Conservation (phyloP, 2,329 filamentous ascomycete genomes). For the Phialophora macrospora region DNA sequence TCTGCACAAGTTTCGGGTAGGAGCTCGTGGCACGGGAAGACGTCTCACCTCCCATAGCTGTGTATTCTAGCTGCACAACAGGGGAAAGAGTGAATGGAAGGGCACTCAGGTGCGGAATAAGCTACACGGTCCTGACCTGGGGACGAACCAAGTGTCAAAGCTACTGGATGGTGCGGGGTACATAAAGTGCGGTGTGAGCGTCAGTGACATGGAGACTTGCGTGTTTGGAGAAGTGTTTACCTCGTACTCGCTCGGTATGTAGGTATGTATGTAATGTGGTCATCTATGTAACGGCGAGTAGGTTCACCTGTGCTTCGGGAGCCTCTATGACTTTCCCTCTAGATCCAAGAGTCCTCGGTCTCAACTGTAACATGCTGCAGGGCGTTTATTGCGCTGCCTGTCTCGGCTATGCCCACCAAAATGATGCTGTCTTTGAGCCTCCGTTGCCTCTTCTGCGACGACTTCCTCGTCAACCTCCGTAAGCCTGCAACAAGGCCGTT, state of each 20-base stretch:
- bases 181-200: constrained; percentile 2
- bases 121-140: not conserved
- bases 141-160: not conserved
- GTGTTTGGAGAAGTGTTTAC: not conserved
- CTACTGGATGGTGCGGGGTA: constrained; percentile 7
- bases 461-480: constrained; percentile 44
- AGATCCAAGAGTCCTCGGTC: constrained; percentile 24
- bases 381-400: constrained; percentile 34
- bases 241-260: no score
- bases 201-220: not conserved
- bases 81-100: not conserved
- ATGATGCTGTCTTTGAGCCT: constrained; percentile 50
- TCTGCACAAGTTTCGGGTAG: constrained; percentile 57
- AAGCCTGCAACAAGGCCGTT: constrained; percentile 39
- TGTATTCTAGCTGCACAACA: not conserved
- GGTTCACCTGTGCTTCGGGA: no score
- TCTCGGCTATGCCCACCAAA: constrained; percentile 44
- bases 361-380: constrained; percentile 11
- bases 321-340: not conserved
- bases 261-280: no score
- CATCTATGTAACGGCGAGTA: not conserved
- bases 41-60: constrained; percentile 48
- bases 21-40: constrained; percentile 44
- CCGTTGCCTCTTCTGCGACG: constrained; percentile 46
- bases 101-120: not conserved